These are phyloP conservation scores for Acanthamoeba lenticulata DNA, from an alignment of 208 protist genomes.

Conservation along the genomic window DNA sequence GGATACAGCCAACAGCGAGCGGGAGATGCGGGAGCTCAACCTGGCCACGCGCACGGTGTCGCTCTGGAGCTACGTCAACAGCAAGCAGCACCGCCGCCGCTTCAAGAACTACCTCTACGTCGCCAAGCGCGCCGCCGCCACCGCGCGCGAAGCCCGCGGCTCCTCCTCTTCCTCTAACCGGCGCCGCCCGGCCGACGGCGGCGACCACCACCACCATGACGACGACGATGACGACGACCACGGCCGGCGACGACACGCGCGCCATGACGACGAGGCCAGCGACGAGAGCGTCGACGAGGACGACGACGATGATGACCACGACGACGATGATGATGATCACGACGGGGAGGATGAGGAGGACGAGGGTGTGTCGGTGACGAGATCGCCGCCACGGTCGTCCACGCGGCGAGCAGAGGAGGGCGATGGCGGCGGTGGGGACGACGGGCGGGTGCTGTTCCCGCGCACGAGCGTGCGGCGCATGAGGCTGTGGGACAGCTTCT, in stretches of 20 bases:
- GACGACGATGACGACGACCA: background rate
- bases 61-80: conserved; percentile 56
- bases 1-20: conserved; percentile 43
- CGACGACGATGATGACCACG: background rate
- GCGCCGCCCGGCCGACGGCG: too few species aligned
- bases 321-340: background rate
- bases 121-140: background rate
- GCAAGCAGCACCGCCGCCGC: background rate
- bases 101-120: conserved; percentile 3
- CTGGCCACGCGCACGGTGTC: conserved; percentile 38
- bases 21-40: conserved; percentile 16
- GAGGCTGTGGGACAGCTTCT: background rate
- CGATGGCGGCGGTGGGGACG: background rate
- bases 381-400: too few species aligned
- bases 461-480: background rate
- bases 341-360: background rate
- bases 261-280: background rate
- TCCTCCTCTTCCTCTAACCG: too few species aligned
- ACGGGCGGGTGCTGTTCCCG: background rate
- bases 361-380: background rate
- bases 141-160: too few species aligned
- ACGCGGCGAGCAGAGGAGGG: too few species aligned
- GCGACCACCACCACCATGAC: background rate
- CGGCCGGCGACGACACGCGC: background rate
- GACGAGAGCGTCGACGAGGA: background rate